phyloP scores from a whole-genome alignment of 1,284 basidiomycete species.

The Naganishia cerealis region DNA sequence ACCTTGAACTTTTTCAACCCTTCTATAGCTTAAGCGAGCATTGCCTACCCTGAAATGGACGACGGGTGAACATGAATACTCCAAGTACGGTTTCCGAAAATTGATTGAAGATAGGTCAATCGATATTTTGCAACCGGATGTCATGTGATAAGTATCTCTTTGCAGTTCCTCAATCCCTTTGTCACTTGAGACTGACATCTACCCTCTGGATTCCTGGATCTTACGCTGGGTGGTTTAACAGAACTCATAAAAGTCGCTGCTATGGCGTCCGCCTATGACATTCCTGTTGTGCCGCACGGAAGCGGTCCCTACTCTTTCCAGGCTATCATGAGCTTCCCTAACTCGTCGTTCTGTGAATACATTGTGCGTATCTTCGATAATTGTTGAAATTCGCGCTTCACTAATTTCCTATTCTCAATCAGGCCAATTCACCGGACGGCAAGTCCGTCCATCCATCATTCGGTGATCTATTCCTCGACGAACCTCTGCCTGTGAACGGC shows the following conservation, averaged over 20 bases:
- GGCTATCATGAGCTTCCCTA: slow-evolving; percentile 51
- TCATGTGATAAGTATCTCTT: slow-evolving; percentile 52
- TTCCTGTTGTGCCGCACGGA: slow-evolving; percentile 61
- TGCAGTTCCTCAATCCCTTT: neutral
- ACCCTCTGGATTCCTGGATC: slow-evolving; percentile 44
- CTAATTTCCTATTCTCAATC: neutral
- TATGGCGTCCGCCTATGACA: slow-evolving; percentile 55
- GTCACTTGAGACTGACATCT: neutral
- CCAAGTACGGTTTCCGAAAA: slow-evolving; percentile 60
- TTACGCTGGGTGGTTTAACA: slow-evolving; percentile 56
- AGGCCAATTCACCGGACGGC: slow-evolving; percentile 60
- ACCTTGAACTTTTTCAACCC: neutral
- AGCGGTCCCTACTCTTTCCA: slow-evolving; percentile 55
- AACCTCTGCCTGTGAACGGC: slow-evolving; percentile 58
- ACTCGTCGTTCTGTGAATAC: slow-evolving; percentile 55
- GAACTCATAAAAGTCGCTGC: slow-evolving; percentile 60
- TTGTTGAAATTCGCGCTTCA: neutral
- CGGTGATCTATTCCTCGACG: slow-evolving; percentile 60
- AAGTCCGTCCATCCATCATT: slow-evolving; percentile 58
- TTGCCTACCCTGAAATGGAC: slow-evolving; percentile 60
- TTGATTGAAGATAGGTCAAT: slow-evolving; percentile 59
- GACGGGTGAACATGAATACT: slow-evolving; percentile 62
- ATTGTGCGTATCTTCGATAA: slow-evolving; percentile 43
- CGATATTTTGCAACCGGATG: slow-evolving; percentile 60
- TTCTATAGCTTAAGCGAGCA: slow-evolving; percentile 54